Conservation (phyloP, 2,329 filamentous ascomycete genomes). For the Penicillium sp. region DNA sequence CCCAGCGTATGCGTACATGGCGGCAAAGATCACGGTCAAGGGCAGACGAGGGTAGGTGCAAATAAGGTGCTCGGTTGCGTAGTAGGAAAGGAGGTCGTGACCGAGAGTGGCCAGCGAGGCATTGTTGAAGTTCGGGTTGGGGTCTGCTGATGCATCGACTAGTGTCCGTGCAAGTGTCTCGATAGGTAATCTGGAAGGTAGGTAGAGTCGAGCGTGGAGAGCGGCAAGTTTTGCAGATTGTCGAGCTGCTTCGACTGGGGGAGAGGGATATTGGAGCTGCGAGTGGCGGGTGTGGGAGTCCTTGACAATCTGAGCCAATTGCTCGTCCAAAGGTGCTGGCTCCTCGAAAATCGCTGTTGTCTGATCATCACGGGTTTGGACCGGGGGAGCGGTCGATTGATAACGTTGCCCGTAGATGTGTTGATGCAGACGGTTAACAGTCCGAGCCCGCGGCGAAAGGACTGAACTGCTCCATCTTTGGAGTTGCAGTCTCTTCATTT, state of each 20-base stretch:
- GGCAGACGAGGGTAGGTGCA: conserved; percentile 89
- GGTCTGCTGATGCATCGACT: conserved; percentile 80
- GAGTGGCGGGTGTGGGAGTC: conserved; percentile 30
- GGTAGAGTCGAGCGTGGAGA: conserved; percentile 81
- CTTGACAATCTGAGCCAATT: conserved; percentile 24
- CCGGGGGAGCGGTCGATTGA: conserved; percentile 43
- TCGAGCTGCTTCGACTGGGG: conserved; percentile 64
- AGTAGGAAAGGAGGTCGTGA: conserved; percentile 79
- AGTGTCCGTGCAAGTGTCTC: conserved; percentile 83
- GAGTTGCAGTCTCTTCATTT: conserved; percentile 54
- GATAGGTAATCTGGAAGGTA: conserved; percentile 78
- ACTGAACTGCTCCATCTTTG: conserved; percentile 53
- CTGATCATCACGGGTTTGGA: conserved; percentile 24
- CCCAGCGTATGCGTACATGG: conserved; percentile 81
- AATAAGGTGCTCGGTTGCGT: conserved; percentile 82
- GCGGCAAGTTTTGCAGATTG: conserved; percentile 86
- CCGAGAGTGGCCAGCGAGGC: conserved; percentile 77
- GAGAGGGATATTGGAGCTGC: conserved; percentile 63
- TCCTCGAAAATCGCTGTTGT: conserved; percentile 31
- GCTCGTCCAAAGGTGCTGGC: conserved; percentile 10
- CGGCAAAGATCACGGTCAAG: conserved; percentile 80
- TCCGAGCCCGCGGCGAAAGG: conserved; percentile 49
- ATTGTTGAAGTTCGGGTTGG: conserved; percentile 83
- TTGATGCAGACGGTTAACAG: conserved; percentile 40
- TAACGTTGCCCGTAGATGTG: conserved; percentile 38